These are phyloP conservation scores for Crassisporium funariophilum DNA, from an alignment of 768 basidiomycete species.

Conservation along the genomic window DNA sequence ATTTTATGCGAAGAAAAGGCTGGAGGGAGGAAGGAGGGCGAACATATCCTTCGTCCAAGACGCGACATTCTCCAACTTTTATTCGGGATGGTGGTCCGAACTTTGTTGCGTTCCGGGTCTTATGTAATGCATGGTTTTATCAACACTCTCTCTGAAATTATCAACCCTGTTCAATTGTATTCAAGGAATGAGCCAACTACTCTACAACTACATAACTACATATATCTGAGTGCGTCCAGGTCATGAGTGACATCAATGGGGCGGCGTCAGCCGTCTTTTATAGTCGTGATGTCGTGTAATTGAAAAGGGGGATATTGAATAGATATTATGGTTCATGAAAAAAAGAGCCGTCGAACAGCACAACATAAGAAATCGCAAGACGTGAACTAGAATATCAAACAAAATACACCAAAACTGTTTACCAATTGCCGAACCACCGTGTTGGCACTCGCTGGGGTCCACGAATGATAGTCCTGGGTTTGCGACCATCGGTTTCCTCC, in stretches of 20 bases:
- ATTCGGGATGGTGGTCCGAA: background rate
- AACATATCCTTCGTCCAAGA: conserved; percentile 13
- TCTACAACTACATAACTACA: conserved; percentile 43
- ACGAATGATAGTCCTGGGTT: conserved; percentile 44
- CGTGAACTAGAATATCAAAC: conserved; percentile 35
- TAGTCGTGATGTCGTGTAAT: conserved; percentile 16
- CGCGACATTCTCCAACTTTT: conserved; percentile 17
- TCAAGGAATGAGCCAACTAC: conserved; percentile 27
- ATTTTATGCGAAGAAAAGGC: conserved; percentile 3
- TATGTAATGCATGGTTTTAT: background rate
- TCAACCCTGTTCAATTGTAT: conserved; percentile 6
- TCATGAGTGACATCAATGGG: conserved; percentile 30
- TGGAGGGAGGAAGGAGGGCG: background rate
- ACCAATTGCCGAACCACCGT: conserved; percentile 66
- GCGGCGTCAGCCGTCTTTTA: conserved; percentile 32
- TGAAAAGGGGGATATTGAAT: conserved; percentile 8
- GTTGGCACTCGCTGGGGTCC: conserved; percentile 52
- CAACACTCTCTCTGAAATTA: too few relatives aligned
- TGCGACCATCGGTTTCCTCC: conserved; percentile 56
- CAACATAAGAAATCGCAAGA: conserved; percentile 26
- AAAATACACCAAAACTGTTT: conserved; percentile 29
- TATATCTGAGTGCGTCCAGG: conserved; percentile 26
- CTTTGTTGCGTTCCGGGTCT: background rate
- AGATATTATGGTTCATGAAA: conserved; percentile 19
- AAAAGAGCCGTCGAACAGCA: conserved; percentile 14